phyloP scores from a whole-genome alignment of 2,329 filamentous ascomycete species.

The Bipolaris victoriae region DNA sequence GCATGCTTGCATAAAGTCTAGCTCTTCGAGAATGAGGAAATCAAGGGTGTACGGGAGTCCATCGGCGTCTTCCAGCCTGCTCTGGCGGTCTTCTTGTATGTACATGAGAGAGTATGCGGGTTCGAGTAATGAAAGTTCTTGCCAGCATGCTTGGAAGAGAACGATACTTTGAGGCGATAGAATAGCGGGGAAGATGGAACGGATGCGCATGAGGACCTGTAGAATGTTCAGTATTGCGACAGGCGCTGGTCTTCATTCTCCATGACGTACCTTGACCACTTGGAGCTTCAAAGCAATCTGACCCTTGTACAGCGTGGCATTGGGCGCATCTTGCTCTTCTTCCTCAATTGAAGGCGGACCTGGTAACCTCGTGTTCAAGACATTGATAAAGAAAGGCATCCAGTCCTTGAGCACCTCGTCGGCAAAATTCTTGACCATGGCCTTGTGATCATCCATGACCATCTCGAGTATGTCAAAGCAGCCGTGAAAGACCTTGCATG shows the following conservation, averaged over 20 bases:
- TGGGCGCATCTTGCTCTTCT: conserved; percentile 60
- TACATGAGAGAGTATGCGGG: conserved; percentile 80
- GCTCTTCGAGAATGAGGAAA: conserved; percentile 88
- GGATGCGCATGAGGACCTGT: conserved; percentile 81
- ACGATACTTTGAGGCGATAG: conserved; percentile 81
- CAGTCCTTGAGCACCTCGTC: conserved; percentile 83
- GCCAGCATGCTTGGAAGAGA: conserved; percentile 88
- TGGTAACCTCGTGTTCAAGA: conserved; percentile 77
- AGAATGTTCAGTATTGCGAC: conserved; percentile 43
- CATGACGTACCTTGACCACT: conserved; percentile 72
- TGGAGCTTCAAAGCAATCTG: conserved; percentile 88
- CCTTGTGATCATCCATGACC: conserved; percentile 90
- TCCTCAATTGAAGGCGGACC: conserved; percentile 63
- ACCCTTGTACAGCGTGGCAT: conserved; percentile 76
- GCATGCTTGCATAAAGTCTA: conserved; percentile 93
- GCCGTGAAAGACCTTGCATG: conserved; percentile 85
- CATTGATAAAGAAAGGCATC: conserved; percentile 86
- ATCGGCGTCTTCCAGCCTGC: conserved; percentile 86
- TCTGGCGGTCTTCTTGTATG: conserved; percentile 83
- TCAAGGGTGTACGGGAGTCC: conserved; percentile 93
- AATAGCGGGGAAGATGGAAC: conserved; percentile 79
- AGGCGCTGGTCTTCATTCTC: neutral
- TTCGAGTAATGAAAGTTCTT: conserved; percentile 78
- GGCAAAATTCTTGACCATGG: conserved; percentile 85
- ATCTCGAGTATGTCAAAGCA: conserved; percentile 97